Evolutionary conservation across 805 yeast species (phyloP).

Genomic region (Saccharomycopsis malanga): DNA sequence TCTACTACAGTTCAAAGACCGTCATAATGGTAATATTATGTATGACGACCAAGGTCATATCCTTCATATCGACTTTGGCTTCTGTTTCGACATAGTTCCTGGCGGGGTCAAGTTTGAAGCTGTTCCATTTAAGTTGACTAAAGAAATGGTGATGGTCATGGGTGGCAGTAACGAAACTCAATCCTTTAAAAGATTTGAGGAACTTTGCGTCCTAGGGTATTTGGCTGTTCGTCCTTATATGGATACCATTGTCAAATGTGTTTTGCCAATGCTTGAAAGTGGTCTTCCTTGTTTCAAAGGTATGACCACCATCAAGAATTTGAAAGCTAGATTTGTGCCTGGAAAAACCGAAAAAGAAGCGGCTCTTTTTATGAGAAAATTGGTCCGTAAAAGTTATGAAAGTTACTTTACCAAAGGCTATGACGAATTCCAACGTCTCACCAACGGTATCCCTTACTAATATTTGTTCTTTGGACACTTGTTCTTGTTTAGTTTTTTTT

Average conservation of each 20-base stretch:
- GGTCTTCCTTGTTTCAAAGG: conserved; percentile 96
- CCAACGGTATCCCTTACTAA: conserved; percentile 94
- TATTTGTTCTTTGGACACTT: too few relatives aligned
- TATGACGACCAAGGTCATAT: conserved; percentile 93
- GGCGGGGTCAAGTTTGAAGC: conserved; percentile 98
- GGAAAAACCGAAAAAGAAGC: conserved; percentile 80
- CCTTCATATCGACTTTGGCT: conserved; percentile 95
- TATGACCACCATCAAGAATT: conserved; percentile 64
- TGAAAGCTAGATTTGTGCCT: conserved; percentile 75
- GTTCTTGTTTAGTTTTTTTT: too few relatives aligned
- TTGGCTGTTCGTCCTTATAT: conserved; percentile 82
- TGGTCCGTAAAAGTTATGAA: conserved; percentile 77
- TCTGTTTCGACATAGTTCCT: conserved; percentile 97
- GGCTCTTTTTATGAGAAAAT: conserved; percentile 62
- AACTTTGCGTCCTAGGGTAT: conserved; percentile 87
- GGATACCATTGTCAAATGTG: conserved; percentile 78
- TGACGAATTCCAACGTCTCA: conserved; percentile 93
- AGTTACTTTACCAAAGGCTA: conserved; percentile 88
- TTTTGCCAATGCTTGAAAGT: conserved; percentile 87
- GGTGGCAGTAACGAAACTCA: conserved; percentile 86
- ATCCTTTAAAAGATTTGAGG: conserved; percentile 91
- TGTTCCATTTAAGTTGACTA: conserved; percentile 95
- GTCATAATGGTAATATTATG: conserved; percentile 98
- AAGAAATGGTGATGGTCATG: conserved; percentile 92
- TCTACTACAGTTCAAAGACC: conserved; percentile 86